Base-by-base conservation (phyloP, 208 protist species). In the Leishmania amazonensis region DNA sequence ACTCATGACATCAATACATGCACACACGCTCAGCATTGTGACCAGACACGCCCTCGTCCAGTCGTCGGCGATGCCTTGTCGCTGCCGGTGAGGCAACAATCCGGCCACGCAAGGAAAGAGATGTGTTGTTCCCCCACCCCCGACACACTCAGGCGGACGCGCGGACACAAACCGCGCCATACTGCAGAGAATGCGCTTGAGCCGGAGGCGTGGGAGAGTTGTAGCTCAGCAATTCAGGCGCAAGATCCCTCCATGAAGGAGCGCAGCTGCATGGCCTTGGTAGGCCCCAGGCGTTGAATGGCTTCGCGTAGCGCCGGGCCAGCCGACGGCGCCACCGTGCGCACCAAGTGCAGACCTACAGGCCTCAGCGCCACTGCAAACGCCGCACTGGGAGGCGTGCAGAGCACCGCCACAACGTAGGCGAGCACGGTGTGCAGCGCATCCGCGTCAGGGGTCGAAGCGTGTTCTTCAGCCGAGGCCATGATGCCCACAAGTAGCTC, bases 171-270 rank as follows among this genome's bases (percentile, higher is more conserved):
- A 38, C 53, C n/a, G 17, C 54, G 11, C 11, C 40, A 54, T 17
- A 17, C 8, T n/a, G 51, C 49, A 4, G 73, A 76, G 31, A 35
- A 35, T 2, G n/a, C 35, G 35, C 51, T 49, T n/a, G 57, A 31
- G 21, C 8, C 57, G 38, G 57, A 35, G 17, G 53, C 40, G 53
- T 31, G 13, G 11, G 28, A 8, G 3, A 31, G 70, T 21, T 31
- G 31, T 35, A 19, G 45, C 40, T 53, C 75, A 2, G 21, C 24
- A 38, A 2, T 35, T 83, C 68, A 83, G 38, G 58, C 76, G 9
- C 81, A 85, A n/a, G 89, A 89, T 70, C 73, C 81, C 65, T 94
- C 87, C 93, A 96, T 95, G 75, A 96, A 91, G 60, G 68, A 53
- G 45, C 93, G 85, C 79, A 96, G 85, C 78, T 75, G 49, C 35